Evolutionary conservation across 225 moss, liverwort and hornwort genomes (phyloP), one percentile per base, ranked within the genome.

Genomic region (Polytrichum commune): DNA sequence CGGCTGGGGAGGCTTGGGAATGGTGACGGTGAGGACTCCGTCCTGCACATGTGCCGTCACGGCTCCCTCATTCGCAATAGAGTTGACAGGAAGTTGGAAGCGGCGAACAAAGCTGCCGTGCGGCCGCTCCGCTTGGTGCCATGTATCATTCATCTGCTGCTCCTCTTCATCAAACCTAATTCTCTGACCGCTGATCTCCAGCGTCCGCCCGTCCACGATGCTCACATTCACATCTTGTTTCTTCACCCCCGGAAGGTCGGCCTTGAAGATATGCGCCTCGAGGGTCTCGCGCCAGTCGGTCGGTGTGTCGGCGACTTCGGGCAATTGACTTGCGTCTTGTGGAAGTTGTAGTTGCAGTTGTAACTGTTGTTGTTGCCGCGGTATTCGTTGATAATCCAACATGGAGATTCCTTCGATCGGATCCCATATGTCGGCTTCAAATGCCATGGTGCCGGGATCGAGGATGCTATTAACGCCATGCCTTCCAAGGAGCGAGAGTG

Each of bases 1-100:
- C 16, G 46, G 46, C 46, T 46, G 46, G 13, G 46, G 46, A 16
- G 46, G 46, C 22, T 82, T 86, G 18, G 82, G 82, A 18, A 86
- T 79, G 13, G 74, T 86, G 20, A 86, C 86, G 0, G 86, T 86
- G 20, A 86, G 80, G 8, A 86, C 80, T 28, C 86, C 86, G 69
- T 80, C 70, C 70, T 86, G 80, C 18, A 86, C 83, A 69, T 80
- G 83, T 5, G 84, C 87, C 53, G 72, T 72, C 27, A 87, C 81
- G 69, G 69, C 70, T 46, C 13, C 46, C 13, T 46, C 46, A 60
- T 88, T 84, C 18, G 77, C 63, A 69, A 69, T 80, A 19, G 88
- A 60, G 53, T 85, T 82, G 1, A 58, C 62, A 13, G 88, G 86
- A 4, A 70, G 69, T 18, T 29, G 38, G 54, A 70, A 56, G 7